These are phyloP conservation scores for Theobroma grandiflorum DNA, from an alignment of 441 rosid species.

Conservation along the genomic window DNA sequence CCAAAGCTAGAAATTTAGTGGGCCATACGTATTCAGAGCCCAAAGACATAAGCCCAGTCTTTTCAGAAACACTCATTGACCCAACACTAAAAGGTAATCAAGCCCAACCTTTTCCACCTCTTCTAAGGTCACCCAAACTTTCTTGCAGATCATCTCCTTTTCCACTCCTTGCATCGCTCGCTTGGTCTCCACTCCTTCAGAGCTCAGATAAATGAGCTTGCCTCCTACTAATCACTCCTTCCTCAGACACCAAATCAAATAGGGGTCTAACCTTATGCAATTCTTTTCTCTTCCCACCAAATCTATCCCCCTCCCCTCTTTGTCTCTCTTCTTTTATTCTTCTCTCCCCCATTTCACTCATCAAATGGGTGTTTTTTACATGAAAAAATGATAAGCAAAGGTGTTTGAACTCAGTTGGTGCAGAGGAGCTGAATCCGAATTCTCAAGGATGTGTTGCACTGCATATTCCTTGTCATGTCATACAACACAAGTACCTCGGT, in stretches of 20 bases:
- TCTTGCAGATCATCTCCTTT: not conserved
- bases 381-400: not conserved
- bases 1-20: not conserved
- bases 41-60: not conserved
- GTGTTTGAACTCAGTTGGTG: not conserved
- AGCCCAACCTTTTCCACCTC: not conserved
- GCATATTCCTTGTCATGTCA: not conserved
- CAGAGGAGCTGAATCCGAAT: not conserved
- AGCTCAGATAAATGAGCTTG: not conserved
- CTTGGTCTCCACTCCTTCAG: not conserved
- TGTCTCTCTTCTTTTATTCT: not conserved
- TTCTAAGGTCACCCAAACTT: not conserved
- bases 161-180: not conserved
- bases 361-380: not conserved
- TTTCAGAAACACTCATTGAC: not conserved
- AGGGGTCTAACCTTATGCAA: not conserved
- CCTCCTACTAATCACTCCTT: not conserved
- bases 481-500: not conserved
- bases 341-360: not conserved
- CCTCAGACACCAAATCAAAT: not conserved
- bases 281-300: not conserved
- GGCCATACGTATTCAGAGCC: not conserved
- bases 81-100: not conserved
- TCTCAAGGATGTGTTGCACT: not conserved
- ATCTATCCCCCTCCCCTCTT: too few species aligned